Base-by-base conservation (phyloP, 805 yeast genomes). In the Saturnispora dispora region DNA sequence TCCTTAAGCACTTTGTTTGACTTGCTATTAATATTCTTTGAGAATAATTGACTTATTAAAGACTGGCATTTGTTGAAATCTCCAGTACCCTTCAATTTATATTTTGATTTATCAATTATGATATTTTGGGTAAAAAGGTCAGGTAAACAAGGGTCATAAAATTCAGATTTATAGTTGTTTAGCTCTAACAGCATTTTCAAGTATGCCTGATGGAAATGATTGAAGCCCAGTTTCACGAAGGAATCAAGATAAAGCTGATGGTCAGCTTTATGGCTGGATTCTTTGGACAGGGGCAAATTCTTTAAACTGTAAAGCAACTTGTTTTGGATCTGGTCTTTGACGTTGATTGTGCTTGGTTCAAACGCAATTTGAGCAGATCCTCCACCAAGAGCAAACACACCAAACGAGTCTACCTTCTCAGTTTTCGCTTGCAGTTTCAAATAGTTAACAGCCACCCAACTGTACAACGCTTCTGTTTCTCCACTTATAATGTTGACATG, bases 351-450 rank as follows among this genome's bases (percentile, higher is more conserved):
- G 1, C 76, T 68, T 20, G 88, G 87, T 61, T 74, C 78, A 57
- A 81, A 82, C 3, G 81, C 81, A 20, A 82, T 77, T 60, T 82
- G 87, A 0, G 84, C 77, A 1, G 82, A 77, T 0, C 83, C 82
- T 0, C 84, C 85, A 10, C 85, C 85, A 80, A 80, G 74, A 54
- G 79, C 82, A 37, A 80, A 63, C 15, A 80, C 60, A 0, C 87
- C 88, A 53, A 73, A 79, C 0, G 85, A 75, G 40, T 65, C 63
- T 44, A 72, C 72, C 18, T 59, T 61, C 1, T 44, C 22, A 11
- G 71, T 63, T 51, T 72, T 74, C 45, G 66, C 65, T 43, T 72
- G 73, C 20, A 20, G 17, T 28, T 75, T 68, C 54, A 79, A 60
- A 48, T 78, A 79, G 59, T 83, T 83, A 25, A 82, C 62, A 0